A percentile compares a stretch with the other conserved stretches of the same genome.
Evolutionary conservation across 139 green algal species (phyloP).

Genomic region (Tetradesmus lagerheimii): DNA sequence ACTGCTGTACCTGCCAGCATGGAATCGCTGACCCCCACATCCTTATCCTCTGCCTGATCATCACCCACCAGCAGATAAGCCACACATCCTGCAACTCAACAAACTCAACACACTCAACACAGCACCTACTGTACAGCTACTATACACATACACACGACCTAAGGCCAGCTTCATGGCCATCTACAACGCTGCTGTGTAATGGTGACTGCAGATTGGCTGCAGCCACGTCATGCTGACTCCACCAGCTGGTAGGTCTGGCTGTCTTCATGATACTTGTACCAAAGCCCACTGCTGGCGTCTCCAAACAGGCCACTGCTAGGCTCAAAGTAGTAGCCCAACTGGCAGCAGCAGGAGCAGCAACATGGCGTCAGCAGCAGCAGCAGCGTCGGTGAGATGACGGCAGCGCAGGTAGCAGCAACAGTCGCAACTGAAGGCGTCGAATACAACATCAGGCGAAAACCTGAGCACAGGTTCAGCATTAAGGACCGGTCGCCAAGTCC

Average conservation of each 20-base stretch:
- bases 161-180: too few species aligned
- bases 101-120: not conserved
- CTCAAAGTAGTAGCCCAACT: conserved; percentile 65
- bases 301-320: conserved; percentile 57
- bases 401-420: too few species aligned
- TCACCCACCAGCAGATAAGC: too few species aligned
- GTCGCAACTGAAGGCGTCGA: too few species aligned
- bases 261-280: conserved; percentile 53
- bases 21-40: too few species aligned
- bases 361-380: conserved; percentile 42
- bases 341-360: conserved; percentile 46
- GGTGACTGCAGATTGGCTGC: too few species aligned
- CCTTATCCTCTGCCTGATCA: too few species aligned
- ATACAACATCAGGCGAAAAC: too few species aligned
- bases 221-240: not conserved
- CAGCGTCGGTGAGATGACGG: not conserved
- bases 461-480: too few species aligned
- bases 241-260: not conserved
- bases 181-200: too few species aligned
- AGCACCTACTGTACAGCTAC: not conserved
- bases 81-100: not conserved
- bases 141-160: not conserved
- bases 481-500: too few species aligned
- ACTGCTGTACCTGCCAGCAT: too few species aligned
- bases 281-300: conserved; percentile 62